phyloP scores from a whole-genome alignment of 2,329 filamentous ascomycete genomes.

The Coniella vitis region DNA sequence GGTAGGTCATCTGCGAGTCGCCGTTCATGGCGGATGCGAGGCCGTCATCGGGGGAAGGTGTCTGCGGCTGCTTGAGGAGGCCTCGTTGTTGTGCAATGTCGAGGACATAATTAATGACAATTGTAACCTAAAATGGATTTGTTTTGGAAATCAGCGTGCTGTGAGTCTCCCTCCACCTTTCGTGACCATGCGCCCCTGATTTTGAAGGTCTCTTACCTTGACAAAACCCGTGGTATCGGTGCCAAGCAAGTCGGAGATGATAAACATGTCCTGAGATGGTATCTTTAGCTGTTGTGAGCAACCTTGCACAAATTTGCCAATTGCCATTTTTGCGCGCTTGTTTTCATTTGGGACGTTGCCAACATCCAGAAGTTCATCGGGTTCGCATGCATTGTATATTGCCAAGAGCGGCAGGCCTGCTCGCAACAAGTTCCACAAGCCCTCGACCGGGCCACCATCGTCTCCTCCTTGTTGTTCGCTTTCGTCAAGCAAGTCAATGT shows the following conservation, averaged over 20 bases:
- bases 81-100: conserved; percentile 77
- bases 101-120: conserved; percentile 86
- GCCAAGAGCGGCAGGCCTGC: conserved; percentile 77
- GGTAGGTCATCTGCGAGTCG: conserved; percentile 58
- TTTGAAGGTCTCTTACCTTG: conserved; percentile 62
- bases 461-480: conserved; percentile 56
- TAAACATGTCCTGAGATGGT: conserved; percentile 76
- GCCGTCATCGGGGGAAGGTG: conserved; percentile 47
- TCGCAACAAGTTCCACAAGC: conserved; percentile 82
- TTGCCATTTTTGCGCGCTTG: conserved; percentile 78
- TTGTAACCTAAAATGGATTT: conserved; percentile 56
- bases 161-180: too few species aligned
- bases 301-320: conserved; percentile 88
- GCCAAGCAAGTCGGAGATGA: conserved; percentile 84
- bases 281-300: conserved; percentile 79
- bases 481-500: conserved; percentile 64
- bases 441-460: conserved; percentile 74
- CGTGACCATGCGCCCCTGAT: too few species aligned
- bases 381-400: conserved; percentile 81
- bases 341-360: conserved; percentile 56
- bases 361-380: conserved; percentile 59
- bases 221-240: conserved; percentile 96
- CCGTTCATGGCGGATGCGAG: not conserved
- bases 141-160: not conserved
- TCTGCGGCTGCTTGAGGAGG: conserved; percentile 50